Conservation (phyloP, 2,329 filamentous ascomycete species). For the Aspergillus sojae region DNA sequence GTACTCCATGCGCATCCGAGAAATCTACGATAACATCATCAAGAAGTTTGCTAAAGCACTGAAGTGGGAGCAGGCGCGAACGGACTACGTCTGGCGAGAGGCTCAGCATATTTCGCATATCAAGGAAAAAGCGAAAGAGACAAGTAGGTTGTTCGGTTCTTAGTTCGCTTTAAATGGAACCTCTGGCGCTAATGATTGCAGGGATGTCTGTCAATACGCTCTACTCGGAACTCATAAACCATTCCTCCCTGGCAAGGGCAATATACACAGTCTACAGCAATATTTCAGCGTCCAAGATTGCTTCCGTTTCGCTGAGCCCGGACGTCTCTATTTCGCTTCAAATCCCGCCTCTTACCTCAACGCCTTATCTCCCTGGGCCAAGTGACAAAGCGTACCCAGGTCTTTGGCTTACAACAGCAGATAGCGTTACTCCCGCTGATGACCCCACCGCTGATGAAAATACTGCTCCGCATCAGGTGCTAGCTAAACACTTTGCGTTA, state of each 20-base stretch:
- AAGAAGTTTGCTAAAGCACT: conserved; percentile 91
- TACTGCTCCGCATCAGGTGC: conserved; percentile 53
- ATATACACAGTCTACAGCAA: conserved; percentile 81
- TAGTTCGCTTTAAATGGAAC: not conserved
- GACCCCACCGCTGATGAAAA: conserved; percentile 62
- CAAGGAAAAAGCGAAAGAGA: conserved; percentile 78
- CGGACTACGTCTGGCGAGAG: conserved; percentile 89
- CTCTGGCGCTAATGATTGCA: conserved; percentile 24
- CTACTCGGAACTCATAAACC: conserved; percentile 52
- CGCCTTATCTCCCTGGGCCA: conserved; percentile 71
- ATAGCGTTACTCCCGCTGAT: conserved; percentile 73
- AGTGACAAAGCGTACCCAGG: conserved; percentile 71
- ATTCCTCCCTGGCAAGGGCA: conserved; percentile 77
- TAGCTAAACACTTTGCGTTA: conserved; percentile 85
- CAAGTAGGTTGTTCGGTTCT: conserved; percentile 31
- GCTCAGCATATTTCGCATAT: conserved; percentile 78
- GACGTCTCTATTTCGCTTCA: conserved; percentile 64
- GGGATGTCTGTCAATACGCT: conserved; percentile 40
- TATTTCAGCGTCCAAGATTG: conserved; percentile 82
- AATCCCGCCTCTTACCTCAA: conserved; percentile 65
- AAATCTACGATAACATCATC: conserved; percentile 86
- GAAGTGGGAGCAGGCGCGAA: conserved; percentile 88
- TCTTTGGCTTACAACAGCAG: conserved; percentile 85
- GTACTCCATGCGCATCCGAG: conserved; percentile 69
- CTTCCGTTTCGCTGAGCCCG: conserved; percentile 74